These are phyloP conservation scores for Penicillium sp. DNA, from an alignment of 2,329 filamentous ascomycete species.

Conservation along the genomic window DNA sequence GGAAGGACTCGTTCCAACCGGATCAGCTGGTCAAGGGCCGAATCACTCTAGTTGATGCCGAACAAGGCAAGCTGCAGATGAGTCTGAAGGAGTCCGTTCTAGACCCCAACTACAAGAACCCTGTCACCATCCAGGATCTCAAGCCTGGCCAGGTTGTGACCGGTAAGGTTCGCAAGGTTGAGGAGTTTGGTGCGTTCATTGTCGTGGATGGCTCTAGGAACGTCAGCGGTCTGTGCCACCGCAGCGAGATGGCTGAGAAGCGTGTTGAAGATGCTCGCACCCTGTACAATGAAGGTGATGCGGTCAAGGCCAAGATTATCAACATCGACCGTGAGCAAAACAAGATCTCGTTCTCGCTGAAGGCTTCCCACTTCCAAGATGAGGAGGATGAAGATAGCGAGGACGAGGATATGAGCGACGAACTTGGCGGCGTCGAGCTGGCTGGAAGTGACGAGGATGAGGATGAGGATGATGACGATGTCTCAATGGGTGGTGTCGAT, in stretches of 20 bases:
- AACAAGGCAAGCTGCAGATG: slow-evolving; percentile 70
- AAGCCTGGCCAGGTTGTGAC: slow-evolving; percentile 75
- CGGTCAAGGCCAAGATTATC: slow-evolving; percentile 86
- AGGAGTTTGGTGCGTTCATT: slow-evolving; percentile 93
- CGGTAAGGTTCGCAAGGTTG: slow-evolving; percentile 86
- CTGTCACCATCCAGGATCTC: slow-evolving; percentile 69
- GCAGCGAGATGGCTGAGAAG: slow-evolving; percentile 84
- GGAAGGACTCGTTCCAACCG: slow-evolving; percentile 82
- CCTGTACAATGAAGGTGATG: slow-evolving; percentile 82
- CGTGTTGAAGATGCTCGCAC: slow-evolving; percentile 77
- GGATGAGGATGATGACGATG: slow-evolving; percentile 22
- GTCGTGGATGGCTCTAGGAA: slow-evolving; percentile 81
- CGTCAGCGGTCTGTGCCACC: slow-evolving; percentile 88
- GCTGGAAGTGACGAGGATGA: slow-evolving; percentile 24
- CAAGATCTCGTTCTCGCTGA: slow-evolving; percentile 82
- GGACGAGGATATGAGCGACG: slow-evolving; percentile 42
- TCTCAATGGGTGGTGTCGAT: slow-evolving; percentile 44
- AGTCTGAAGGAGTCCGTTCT: slow-evolving; percentile 81
- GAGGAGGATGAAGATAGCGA: slow-evolving; percentile 46
- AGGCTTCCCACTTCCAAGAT: slow-evolving; percentile 80
- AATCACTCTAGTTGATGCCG: slow-evolving; percentile 65
- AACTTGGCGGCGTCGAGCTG: slow-evolving; percentile 28
- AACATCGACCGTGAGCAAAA: slow-evolving; percentile 69
- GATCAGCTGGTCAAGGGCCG: slow-evolving; percentile 90
- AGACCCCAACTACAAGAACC: slow-evolving; percentile 70